Percentiles rank a stretch among this genome's conserved stretches.
These are phyloP conservation scores for Leptodermis oblonga DNA, from an alignment of 257 asterid genomes.

Conservation along the genomic window DNA sequence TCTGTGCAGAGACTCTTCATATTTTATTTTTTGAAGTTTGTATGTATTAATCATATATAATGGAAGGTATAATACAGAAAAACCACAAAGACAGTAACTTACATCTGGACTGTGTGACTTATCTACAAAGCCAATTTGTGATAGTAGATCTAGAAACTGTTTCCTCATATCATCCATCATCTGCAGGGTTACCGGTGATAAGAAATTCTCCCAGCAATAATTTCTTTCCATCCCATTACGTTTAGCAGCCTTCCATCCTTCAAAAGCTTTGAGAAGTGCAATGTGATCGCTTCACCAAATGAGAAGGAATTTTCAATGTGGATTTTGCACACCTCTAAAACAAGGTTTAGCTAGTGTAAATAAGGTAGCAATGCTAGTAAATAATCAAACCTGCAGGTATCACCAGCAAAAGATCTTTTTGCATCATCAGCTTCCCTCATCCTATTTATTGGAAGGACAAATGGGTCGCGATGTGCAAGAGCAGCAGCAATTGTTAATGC, in stretches of 20 bases:
- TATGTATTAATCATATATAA: background rate
- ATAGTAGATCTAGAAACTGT: slow-evolving; percentile 81
- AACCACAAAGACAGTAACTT: slow-evolving; percentile 19
- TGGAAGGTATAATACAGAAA: background rate
- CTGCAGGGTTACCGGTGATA: slow-evolving; percentile 77
- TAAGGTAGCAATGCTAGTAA: slow-evolving; percentile 15
- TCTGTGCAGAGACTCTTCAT: background rate
- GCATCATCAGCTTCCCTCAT: slow-evolving; percentile 92
- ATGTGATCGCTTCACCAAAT: slow-evolving; percentile 65
- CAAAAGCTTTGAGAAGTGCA: slow-evolving; percentile 91
- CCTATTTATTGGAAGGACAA: slow-evolving; percentile 85
- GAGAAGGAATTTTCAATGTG: background rate
- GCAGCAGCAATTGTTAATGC: slow-evolving; percentile 96
- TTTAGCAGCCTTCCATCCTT: slow-evolving; percentile 90
- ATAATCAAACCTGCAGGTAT: slow-evolving; percentile 82
- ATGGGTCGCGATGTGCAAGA: slow-evolving; percentile 86
- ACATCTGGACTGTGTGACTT: slow-evolving; percentile 64
- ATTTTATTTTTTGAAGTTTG: background rate
- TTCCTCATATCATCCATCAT: slow-evolving; percentile 88
- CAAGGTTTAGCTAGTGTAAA: background rate
- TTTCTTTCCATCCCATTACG: slow-evolving; percentile 50
- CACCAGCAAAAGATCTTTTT: slow-evolving; percentile 86
- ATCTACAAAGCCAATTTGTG: slow-evolving; percentile 79
- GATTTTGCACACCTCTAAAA: background rate
- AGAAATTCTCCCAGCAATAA: slow-evolving; percentile 87